Base-by-base conservation (phyloP, 2,329 filamentous ascomycete species). In the Xylariomycetidae sp. region DNA sequence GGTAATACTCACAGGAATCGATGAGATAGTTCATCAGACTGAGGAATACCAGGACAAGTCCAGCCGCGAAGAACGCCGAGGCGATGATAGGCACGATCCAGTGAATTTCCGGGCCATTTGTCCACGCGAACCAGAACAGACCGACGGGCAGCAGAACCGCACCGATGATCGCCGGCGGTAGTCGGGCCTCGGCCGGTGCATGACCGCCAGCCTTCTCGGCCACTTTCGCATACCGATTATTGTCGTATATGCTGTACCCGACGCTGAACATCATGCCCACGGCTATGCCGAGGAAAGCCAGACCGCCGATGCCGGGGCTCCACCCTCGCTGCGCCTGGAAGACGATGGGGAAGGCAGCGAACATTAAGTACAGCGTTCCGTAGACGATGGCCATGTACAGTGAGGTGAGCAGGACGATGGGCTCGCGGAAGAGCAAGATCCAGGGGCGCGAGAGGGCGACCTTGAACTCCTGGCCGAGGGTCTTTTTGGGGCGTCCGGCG, bases 71-170 rank as follows among this genome's bases (percentile, higher is more conserved):
- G 19, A 63, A 50, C 15, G 58, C 55, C 6, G 52, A 53, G 4
- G 45, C 54, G 16, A 53, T 40, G 31, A 57, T 57, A 11, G 54
- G 54, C 53, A 80, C 69, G 31, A 70, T 66, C 62, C 64, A 78
- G 49, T 74, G 72, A 7, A 80, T 63, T 2, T 56, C 56, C 0
- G 67, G 62, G 11, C 59, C 64, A 46, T 77, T 78, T 0, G 80
- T 83, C 80, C 80, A 85, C 2, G 78, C 80, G 45, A 83, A 82
- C 67, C 74, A 77, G 64, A 85, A 82, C 13, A 85, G 62, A 4
- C 79, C 76, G 13, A 80, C 52, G 3, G 82, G 82, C 4, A 87
- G 61, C 4, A 72, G 62, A 14, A 83, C 54, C 11, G 73, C 74
- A 8, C 81, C 83, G 22, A 85, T 50, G 41, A 85, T 70, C 30